A percentile compares a stretch with the other conserved stretches of the same genome.
These are phyloP conservation scores for Carnegiea gigantea DNA, from an alignment of 179 eudicot species.

Conservation along the genomic window DNA sequence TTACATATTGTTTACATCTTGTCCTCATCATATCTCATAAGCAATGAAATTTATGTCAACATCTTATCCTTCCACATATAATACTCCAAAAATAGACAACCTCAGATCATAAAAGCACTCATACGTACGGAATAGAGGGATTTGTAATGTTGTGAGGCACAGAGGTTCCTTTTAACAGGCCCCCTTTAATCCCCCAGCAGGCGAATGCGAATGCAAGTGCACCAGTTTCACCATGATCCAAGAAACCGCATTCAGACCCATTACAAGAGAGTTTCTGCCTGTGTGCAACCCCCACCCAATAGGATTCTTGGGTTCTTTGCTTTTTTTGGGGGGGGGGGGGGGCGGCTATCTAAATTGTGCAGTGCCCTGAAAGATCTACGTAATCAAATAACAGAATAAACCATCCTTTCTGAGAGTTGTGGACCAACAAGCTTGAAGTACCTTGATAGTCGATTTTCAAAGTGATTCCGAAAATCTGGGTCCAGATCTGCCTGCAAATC, in stretches of 20 bases:
- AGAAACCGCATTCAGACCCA: neutral
- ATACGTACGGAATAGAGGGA: neutral
- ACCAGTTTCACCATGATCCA: neutral
- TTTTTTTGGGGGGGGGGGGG: no score
- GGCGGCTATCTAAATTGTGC: no score
- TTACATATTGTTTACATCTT: neutral
- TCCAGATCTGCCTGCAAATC: conserved; percentile 49
- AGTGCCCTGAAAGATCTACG: neutral
- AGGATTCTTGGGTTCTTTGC: no score
- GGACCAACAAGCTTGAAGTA: conserved; percentile 64
- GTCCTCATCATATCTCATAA: no score
- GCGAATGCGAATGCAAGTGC: neutral
- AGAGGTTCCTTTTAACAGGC: no score
- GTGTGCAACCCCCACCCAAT: no score
- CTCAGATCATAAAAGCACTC: neutral
- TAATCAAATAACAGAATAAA: conserved; percentile 52
- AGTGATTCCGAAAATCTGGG: conserved; percentile 26
- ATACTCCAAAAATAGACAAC: neutral
- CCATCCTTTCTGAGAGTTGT: conserved; percentile 72
- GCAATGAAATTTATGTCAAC: no score
- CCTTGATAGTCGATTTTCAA: conserved; percentile 55
- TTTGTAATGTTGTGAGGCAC: no score
- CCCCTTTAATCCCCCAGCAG: no score
- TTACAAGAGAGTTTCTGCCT: no score
- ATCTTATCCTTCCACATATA: no score